phyloP scores from a whole-genome alignment of 1,139 yeast species.

The Torulaspora globosa region DNA sequence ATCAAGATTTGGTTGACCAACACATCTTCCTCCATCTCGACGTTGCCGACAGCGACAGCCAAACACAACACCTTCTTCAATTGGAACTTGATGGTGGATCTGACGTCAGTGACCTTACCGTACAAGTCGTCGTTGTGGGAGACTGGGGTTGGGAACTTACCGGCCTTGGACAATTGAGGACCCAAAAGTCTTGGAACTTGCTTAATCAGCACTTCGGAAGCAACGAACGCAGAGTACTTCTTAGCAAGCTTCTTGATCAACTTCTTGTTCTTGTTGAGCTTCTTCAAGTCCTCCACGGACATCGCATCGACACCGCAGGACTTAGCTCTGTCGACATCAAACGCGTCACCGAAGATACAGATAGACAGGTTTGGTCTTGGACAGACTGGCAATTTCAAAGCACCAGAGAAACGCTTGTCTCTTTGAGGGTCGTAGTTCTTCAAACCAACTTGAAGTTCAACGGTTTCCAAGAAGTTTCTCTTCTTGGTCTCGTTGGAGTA shows the following conservation, averaged over 20 bases:
- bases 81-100: slow-evolving; percentile 99
- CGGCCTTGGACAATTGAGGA: slow-evolving; percentile 99
- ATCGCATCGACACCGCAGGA: slow-evolving; percentile 99
- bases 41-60: slow-evolving; percentile 98
- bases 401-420: slow-evolving; percentile 99
- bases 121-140: slow-evolving; percentile 98
- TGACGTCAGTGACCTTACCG: slow-evolving; percentile 93
- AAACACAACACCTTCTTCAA: slow-evolving; percentile 93
- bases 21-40: slow-evolving; percentile 96
- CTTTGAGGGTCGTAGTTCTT: slow-evolving; percentile 99
- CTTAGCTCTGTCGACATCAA: slow-evolving; percentile 99
- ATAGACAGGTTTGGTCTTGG: slow-evolving; percentile 99
- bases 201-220: slow-evolving; percentile 98
- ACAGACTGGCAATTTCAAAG: slow-evolving; percentile 96
- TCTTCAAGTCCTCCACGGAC: slow-evolving; percentile 99
- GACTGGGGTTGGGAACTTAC: slow-evolving; percentile 99
- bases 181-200: slow-evolving; percentile 99
- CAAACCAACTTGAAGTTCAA: slow-evolving; percentile 98
- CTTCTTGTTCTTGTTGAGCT: slow-evolving; percentile 99
- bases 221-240: slow-evolving; percentile 99
- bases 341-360: slow-evolving; percentile 99
- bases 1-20: slow-evolving; percentile 97
- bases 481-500: slow-evolving; percentile 94
- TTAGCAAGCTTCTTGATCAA: slow-evolving; percentile 99
- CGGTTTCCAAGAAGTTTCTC: slow-evolving; percentile 99